Conservation (phyloP, 768 basidiomycete genomes). For the Serendipita indica region DNA sequence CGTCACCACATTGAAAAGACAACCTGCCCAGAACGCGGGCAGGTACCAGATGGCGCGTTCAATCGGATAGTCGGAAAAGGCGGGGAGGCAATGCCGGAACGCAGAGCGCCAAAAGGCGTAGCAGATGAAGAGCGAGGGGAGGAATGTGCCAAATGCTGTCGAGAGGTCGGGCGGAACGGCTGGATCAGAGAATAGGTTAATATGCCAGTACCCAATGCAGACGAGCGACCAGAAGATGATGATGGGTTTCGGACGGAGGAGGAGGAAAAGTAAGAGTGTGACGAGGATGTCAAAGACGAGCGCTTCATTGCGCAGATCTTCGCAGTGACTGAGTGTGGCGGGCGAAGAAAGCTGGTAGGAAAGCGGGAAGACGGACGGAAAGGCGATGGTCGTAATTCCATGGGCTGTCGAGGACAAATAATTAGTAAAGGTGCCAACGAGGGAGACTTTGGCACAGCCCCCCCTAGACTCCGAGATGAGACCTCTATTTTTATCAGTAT, state of each 20-base stretch:
- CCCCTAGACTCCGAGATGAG: conserved; percentile 47
- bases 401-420: conserved; percentile 44
- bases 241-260: conserved; percentile 57
- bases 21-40: conserved; percentile 61
- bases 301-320: conserved; percentile 53
- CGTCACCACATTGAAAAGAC: conserved; percentile 57
- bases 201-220: conserved; percentile 77
- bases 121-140: conserved; percentile 61
- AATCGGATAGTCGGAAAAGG: conserved; percentile 49
- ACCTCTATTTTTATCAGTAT: conserved; percentile 31
- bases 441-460: conserved; percentile 58
- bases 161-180: conserved; percentile 53
- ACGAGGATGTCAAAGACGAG: conserved; percentile 60
- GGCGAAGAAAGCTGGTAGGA: conserved; percentile 42
- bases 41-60: conserved; percentile 65
- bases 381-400: conserved; percentile 56
- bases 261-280: conserved; percentile 49
- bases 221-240: conserved; percentile 63
- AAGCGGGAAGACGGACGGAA: conserved; percentile 60
- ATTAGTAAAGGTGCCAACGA: conserved; percentile 58
- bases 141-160: conserved; percentile 58
- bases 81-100: conserved; percentile 57
- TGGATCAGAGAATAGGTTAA: conserved; percentile 65
- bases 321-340: conserved; percentile 43
- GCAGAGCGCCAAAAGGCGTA: conserved; percentile 70